Conservation (phyloP, 1,139 yeast genomes). For the Taiozyma sp. region DNA sequence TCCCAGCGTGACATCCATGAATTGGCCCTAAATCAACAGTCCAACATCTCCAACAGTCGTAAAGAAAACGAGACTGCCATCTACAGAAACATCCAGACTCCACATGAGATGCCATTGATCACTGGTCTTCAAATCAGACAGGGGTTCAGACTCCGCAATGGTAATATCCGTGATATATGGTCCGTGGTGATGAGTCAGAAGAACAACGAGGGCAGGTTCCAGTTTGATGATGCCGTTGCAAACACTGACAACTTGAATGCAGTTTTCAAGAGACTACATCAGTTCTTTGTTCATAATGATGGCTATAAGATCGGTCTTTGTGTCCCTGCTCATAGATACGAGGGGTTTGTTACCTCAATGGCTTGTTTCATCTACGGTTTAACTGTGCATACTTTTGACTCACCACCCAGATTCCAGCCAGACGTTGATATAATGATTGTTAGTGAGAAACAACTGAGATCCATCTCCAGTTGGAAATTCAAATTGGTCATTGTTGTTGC, state of each 20-base stretch:
- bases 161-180: slow-evolving; percentile 68
- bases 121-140: slow-evolving; percentile 62
- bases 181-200: slow-evolving; percentile 29
- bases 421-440: slow-evolving; percentile 28
- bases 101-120: slow-evolving; percentile 53
- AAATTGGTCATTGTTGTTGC: slow-evolving; percentile 27
- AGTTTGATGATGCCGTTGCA: slow-evolving; percentile 3
- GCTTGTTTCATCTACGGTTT: slow-evolving; percentile 27
- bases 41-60: slow-evolving; percentile 51
- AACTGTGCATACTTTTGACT: slow-evolving; percentile 25
- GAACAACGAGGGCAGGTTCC: slow-evolving; percentile 9
- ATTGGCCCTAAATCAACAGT: slow-evolving; percentile 53
- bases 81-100: slow-evolving; percentile 58
- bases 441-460: slow-evolving; percentile 18
- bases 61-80: slow-evolving; percentile 55
- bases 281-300: slow-evolving; percentile 12
- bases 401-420: slow-evolving; percentile 27
- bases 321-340: slow-evolving; percentile 21
- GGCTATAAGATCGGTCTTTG: slow-evolving; percentile 25
- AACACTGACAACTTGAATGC: slow-evolving; percentile 23
- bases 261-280: slow-evolving; percentile 10
- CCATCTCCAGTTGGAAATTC: slow-evolving; percentile 14
- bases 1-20: slow-evolving; percentile 47
- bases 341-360: slow-evolving; percentile 27
- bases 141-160: slow-evolving; percentile 61